Base-by-base conservation (phyloP, 129 eudicot genomes). In the Sambucus nigra region DNA sequence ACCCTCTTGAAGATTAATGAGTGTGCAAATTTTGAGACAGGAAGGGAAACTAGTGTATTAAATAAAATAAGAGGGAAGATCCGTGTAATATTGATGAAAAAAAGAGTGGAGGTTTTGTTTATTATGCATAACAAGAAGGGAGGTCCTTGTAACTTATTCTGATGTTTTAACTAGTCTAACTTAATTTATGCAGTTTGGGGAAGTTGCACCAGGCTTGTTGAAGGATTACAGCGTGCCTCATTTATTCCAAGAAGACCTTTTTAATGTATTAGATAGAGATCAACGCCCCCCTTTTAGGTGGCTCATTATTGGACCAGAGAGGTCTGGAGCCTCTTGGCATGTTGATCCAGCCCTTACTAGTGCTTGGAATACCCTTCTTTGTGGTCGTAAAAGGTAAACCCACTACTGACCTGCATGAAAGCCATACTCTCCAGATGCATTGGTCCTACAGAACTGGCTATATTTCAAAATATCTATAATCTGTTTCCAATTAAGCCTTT, bases 311-410 rank as follows among this genome's bases (percentile, higher is more conserved):
- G 99, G 99, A 55, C 99, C 99, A 29, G 99, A 91, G 66, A 85
- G 99, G 55, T 91, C 99, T 56, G 99, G 99, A 35, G 99, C 99
- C 52, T 91, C 99, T 47, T 91, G 99, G 99, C 99, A 91, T 77
- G 99, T 91, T 65, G 99, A 91, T 79, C 99, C 99, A 33, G 95
- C 86, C 68, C 99, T 91, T 53, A 89, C 98, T 25, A 89, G 98
- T 80, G 89, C 95, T 38, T 86, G 93, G 93, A 82, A 80, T 67
- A 81, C 92, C 46, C 87, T 77, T 70, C 57, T 82, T 3, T 73
- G 76, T 74, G 94, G 99, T 20, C 99, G 99, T 62, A 91, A 91
- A 74, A 82, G 99, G 99, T 91, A 71, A 39, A 44, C 52, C 18
- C 35, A 11, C n/a, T n/a, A n/a, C n/a, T n/a, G n/a, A n/a, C n/a